Base-by-base conservation (phyloP, 1,284 basidiomycete species). In the Boletus holoroseus region DNA sequence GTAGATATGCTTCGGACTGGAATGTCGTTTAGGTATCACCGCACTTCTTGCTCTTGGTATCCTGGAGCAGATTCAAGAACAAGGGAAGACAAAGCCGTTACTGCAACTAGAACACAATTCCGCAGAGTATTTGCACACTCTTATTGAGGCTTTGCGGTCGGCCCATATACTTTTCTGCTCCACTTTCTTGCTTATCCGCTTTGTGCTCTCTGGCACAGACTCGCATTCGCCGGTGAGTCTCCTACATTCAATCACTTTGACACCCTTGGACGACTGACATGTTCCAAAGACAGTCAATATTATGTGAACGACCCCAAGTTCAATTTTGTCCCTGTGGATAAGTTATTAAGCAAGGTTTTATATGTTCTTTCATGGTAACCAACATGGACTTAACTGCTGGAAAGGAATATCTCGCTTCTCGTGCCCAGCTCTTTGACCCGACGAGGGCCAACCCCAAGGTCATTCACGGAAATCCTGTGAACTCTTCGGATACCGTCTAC, bases 11-110 rank as follows among this genome's bases (percentile, higher is more conserved):
- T 27, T 34, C 20, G 20, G 13, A 48, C 41, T 54, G 18, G 20
- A 51, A 48, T 12, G 18, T 28, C 47, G 34, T 30, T 51, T 50
- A 85, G 82, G 84, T 26, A 79, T 98, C n/a, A 93, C 92, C 1
- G 91, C 94, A 0, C 77, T 98, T 9, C 73, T 98, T 41, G 92
- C 94, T 5, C 76, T 98, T 7, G 95, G 94, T 1, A 92, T 99
- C 50, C 73, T 99, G 39, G 94, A 98, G 61, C 82, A 79, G 27
- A 77, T 95, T 20, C 86, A 95, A 68, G 79, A 80, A 46, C 78
- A 84, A 62, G 85, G 86, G 2, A 80, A 82, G 50, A 77, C 86
- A 27, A 78, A 77, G 50, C 77, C 88, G 16, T 70, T 97, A 1
- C 68, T 84, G 20, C 80, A 90, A 55, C 76, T 94, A 71, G 84